phyloP scores from a whole-genome alignment of 1,284 basidiomycete genomes.

The Pseudozyma pruni region DNA sequence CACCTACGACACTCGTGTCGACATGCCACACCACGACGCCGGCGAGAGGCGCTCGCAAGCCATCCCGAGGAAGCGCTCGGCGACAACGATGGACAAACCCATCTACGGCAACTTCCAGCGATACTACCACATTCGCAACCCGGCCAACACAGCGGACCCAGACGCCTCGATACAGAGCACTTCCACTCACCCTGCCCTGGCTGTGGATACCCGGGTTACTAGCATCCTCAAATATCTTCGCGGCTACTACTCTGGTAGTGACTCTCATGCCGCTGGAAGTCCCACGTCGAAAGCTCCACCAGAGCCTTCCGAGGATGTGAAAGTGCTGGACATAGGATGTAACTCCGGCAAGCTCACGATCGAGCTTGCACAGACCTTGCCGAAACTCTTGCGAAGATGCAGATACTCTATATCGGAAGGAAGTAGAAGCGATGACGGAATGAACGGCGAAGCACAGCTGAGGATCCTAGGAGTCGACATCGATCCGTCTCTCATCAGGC shows the following conservation, averaged over 20 bases:
- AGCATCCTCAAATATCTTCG: slow-evolving; percentile 19
- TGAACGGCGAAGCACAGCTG: background rate
- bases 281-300: no score
- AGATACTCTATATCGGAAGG: no score
- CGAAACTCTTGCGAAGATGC: background rate
- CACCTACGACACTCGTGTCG: background rate
- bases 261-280: no score
- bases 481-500: slow-evolving; percentile 26
- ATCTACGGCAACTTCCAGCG: slow-evolving; percentile 45
- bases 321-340: slow-evolving; percentile 40
- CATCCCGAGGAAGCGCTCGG: background rate
- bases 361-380: slow-evolving; percentile 28
- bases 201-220: slow-evolving; percentile 22
- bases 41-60: background rate
- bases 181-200: slow-evolving; percentile 20
- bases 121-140: slow-evolving; percentile 50
- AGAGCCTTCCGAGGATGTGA: background rate
- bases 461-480: slow-evolving; percentile 33
- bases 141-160: slow-evolving; percentile 1
- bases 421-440: no score
- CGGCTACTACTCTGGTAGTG: background rate
- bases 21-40: background rate
- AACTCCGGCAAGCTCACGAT: slow-evolving; percentile 39
- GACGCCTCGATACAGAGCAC: background rate
- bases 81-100: background rate